Conservation (phyloP, 306 rosid genomes). For the Bauhinia variegata region DNA sequence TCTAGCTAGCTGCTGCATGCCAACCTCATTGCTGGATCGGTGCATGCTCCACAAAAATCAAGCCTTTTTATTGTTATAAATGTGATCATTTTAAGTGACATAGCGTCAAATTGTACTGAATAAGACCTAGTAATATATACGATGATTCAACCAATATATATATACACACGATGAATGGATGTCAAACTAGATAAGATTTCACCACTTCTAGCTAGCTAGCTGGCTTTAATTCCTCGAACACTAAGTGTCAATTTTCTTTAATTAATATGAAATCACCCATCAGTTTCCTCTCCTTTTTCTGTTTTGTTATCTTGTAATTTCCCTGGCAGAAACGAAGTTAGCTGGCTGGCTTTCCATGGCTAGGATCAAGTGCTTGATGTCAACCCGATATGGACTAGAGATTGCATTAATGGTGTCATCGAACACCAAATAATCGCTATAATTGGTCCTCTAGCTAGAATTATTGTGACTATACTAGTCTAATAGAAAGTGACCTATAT, state of each 20-base stretch:
- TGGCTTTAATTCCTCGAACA: constrained; percentile 36
- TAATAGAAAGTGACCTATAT: too few species aligned
- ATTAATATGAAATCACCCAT: too few species aligned
- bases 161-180: too few species aligned
- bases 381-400: constrained; percentile 26
- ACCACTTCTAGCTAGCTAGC: constrained; percentile 22
- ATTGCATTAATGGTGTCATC: constrained; percentile 30
- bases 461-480: too few species aligned
- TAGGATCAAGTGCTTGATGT: constrained; percentile 33
- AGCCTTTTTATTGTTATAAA: background rate
- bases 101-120: constrained; percentile 50
- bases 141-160: too few species aligned
- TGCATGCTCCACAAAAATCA: constrained; percentile 28
- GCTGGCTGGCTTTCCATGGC: too few species aligned
- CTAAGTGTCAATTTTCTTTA: constrained; percentile 5
- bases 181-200: constrained; percentile 43
- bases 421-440: constrained; percentile 36
- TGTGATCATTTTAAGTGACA: constrained; percentile 28
- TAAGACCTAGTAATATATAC: constrained; percentile 18
- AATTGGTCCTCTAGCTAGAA: constrained; percentile 40
- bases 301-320: too few species aligned
- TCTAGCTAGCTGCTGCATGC: background rate
- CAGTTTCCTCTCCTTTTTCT: too few species aligned
- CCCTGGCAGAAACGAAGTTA: constrained; percentile 14
- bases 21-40: too few species aligned